phyloP scores from a whole-genome alignment of 2,329 filamentous ascomycete species.

The Epichloe hybrida region DNA sequence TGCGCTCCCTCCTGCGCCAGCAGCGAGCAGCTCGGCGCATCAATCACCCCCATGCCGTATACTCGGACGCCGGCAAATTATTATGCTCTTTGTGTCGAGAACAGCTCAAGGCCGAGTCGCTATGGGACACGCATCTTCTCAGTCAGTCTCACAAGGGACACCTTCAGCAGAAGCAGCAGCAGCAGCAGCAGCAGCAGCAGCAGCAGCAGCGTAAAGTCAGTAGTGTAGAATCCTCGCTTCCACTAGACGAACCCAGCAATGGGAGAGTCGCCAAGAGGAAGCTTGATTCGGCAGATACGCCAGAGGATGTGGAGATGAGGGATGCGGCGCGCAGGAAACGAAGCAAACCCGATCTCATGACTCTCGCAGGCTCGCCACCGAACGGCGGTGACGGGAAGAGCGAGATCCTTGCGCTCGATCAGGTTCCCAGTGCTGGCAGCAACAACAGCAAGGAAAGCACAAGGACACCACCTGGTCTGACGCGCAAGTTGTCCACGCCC shows the following conservation, averaged over 20 bases:
- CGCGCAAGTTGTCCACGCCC: slow-evolving; percentile 38
- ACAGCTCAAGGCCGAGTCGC: slow-evolving; percentile 48
- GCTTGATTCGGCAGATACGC: slow-evolving; percentile 15
- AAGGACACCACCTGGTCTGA: slow-evolving; percentile 14
- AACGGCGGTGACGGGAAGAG: slow-evolving; percentile 7
- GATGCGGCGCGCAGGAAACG: slow-evolving; percentile 30
- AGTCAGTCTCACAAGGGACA: slow-evolving; percentile 27
- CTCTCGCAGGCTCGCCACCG: neutral
- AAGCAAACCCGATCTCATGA: slow-evolving; percentile 25
- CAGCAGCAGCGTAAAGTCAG: slow-evolving; percentile 1
- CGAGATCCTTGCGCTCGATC: slow-evolving; percentile 9
- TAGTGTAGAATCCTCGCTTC: slow-evolving; percentile 8
- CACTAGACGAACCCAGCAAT: slow-evolving; percentile 7
- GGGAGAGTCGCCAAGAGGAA: slow-evolving; percentile 19
- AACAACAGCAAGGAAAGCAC: slow-evolving; percentile 9
- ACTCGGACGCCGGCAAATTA: slow-evolving; percentile 54
- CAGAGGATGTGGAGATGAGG: slow-evolving; percentile 22
- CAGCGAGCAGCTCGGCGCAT: slow-evolving; percentile 64
- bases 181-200: slow-evolving; percentile 3
- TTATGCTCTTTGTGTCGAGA: slow-evolving; percentile 54
- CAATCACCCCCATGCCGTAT: slow-evolving; percentile 53
- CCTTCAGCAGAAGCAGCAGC: slow-evolving; percentile 5
- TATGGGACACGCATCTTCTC: slow-evolving; percentile 52
- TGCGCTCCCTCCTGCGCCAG: slow-evolving; percentile 64
- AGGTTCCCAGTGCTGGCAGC: slow-evolving; percentile 9